A percentile compares a stretch with the other conserved stretches of the same genome.
These are phyloP conservation scores for Debaryomycetaceae sp. DNA, from an alignment of 1,139 yeast genomes.

Conservation along the genomic window DNA sequence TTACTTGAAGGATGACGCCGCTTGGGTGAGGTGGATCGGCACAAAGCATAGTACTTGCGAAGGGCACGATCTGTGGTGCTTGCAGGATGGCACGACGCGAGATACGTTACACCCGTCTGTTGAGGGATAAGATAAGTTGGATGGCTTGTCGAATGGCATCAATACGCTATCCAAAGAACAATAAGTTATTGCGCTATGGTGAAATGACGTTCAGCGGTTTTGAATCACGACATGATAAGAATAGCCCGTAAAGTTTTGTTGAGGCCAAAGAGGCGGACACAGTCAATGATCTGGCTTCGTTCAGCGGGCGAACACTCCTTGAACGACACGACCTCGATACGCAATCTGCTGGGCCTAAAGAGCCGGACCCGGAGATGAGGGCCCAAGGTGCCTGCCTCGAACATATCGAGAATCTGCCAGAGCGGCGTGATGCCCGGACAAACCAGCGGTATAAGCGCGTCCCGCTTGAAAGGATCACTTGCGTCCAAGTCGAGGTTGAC, in stretches of 20 bases:
- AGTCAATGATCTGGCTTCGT: conserved; percentile 6
- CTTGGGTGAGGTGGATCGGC: no score
- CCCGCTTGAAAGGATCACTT: conserved; percentile 18
- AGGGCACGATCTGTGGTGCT: no score
- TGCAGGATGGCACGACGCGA: no score
- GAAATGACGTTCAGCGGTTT: background rate
- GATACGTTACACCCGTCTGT: no score
- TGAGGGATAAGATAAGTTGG: no score
- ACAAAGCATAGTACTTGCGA: no score
- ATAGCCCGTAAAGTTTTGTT: conserved; percentile 5
- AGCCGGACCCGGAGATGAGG: conserved; percentile 10
- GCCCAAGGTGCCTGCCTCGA: conserved; percentile 11
- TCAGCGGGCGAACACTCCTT: conserved; percentile 8
- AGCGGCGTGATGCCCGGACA: conserved; percentile 45
- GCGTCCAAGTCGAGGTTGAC: conserved; percentile 5
- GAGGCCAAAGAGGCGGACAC: conserved; percentile 9
- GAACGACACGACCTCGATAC: conserved; percentile 9
- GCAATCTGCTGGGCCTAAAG: conserved; percentile 4
- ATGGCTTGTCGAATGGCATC: no score
- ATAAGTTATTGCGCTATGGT: no score
- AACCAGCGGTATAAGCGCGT: conserved; percentile 9
- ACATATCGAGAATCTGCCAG: conserved; percentile 25
- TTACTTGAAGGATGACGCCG: no score
- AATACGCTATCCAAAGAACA: no score
- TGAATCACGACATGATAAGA: conserved; percentile 1